Base-by-base conservation (phyloP, 1,284 basidiomycete genomes). In the Vanrija pseudolonga region DNA sequence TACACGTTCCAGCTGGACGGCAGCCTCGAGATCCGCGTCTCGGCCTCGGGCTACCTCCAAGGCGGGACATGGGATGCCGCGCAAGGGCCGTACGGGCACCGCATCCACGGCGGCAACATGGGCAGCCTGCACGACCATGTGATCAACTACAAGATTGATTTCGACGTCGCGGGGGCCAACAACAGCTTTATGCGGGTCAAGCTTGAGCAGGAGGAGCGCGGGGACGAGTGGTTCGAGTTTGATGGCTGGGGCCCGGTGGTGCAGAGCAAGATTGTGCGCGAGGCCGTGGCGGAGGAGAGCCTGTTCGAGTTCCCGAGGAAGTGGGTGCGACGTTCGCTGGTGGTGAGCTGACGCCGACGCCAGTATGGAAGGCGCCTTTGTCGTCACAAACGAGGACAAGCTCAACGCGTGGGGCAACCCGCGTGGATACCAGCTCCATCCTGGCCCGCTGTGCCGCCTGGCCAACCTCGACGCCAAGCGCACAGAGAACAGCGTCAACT, bases 21-120 rank as follows among this genome's bases (percentile, higher is more conserved):
- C 3, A 84, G 83, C 5, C 81, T 86, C 24, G 84, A 86, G 69
- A 82, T 85, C 23, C 77, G 82, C 2, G 58, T 87, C 17, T 84
- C 83, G 12, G 85, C 85, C 0, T 85, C 83, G 6, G 85, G 85
- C 6, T 87, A 86, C 65, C 76, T 86, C 48, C 85, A 85, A 73
- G 83, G 81, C 55, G 82, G 80, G 12, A 82, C 78, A 65, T 85
- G 82, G 80, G 80, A 81, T 48, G 60, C 75, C 2, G 63, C 76
- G 11, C 81, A 85, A 65, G 74, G 72, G 23, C 51, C 57, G 1
- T 86, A 85, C 61, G 84, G 85, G 0, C 78, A 80, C 32, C 77
- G 78, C 17, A 83, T 86, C 42, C 80, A 79, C 12, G 26, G n/a
- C 0, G 39, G 47, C 3, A 17, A 46, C 11, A 48, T 49, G 50